Evolutionary conservation across 345 rosid species (phyloP).

Genomic region (Arabidopsis arenosa): DNA sequence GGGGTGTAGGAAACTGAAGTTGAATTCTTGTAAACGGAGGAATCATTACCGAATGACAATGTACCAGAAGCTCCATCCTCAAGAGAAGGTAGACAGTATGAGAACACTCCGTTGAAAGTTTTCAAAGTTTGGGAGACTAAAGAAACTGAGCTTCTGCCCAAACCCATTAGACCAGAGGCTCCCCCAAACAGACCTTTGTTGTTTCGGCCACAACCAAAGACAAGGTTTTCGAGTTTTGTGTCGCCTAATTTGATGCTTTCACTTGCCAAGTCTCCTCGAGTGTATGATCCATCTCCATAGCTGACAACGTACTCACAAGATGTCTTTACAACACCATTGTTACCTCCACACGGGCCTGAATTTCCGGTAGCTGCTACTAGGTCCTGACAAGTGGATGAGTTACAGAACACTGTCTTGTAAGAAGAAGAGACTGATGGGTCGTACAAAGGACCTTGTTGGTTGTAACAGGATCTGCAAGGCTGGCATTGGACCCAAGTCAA

Average conservation of each 20-base stretch:
- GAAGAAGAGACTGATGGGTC: conserved; percentile 69
- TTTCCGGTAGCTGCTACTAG: conserved; percentile 60
- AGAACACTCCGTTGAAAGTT: conserved; percentile 72
- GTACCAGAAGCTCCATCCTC: conserved; percentile 74
- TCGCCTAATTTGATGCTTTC: conserved; percentile 61
- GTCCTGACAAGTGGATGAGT: conserved; percentile 71
- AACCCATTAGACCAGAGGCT: conserved; percentile 86
- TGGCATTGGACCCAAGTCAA: conserved; percentile 95
- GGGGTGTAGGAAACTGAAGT: conserved; percentile 71
- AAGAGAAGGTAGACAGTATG: conserved; percentile 82
- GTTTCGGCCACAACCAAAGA: conserved; percentile 84
- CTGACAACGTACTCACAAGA: conserved; percentile 70
- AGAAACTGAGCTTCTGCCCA: conserved; percentile 78
- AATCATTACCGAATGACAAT: conserved; percentile 63
- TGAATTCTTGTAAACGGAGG: conserved; percentile 62
- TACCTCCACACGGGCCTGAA: conserved; percentile 54
- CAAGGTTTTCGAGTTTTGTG: conserved; percentile 49
- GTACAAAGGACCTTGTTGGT: conserved; percentile 75
- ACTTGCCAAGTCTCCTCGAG: conserved; percentile 69
- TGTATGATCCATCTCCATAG: conserved; percentile 92
- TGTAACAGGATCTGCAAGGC: conserved; percentile 77
- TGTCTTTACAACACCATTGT: conserved; percentile 32
- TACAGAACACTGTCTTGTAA: conserved; percentile 61
- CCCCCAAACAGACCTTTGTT: conserved; percentile 85
- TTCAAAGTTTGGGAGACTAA: conserved; percentile 65